Evolutionary conservation across 2,329 filamentous ascomycete species (phyloP).

Genomic region (Cladorrhinum sp.): DNA sequence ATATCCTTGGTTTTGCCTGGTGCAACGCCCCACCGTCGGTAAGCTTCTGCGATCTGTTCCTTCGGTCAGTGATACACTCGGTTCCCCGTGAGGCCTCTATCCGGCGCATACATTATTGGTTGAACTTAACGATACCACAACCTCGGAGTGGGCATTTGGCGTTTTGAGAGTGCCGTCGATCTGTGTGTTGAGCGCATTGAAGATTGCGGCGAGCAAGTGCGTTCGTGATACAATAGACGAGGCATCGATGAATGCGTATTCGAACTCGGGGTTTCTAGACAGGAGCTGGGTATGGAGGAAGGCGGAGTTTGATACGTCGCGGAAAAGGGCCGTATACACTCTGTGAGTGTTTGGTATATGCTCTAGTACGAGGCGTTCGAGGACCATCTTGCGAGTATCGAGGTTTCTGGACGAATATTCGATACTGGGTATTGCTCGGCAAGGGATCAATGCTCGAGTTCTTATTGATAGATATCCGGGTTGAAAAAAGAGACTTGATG

Average conservation of each 20-base stretch:
- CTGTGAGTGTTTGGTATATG: constrained; percentile 67
- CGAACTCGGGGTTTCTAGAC: constrained; percentile 77
- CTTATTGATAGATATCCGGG: too few relatives aligned
- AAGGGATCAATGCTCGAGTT: too few relatives aligned
- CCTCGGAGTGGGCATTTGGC: constrained; percentile 84
- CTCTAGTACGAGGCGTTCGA: constrained; percentile 70
- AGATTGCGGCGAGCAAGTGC: constrained; percentile 73
- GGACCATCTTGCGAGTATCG: constrained; percentile 24
- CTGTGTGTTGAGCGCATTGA: constrained; percentile 69
- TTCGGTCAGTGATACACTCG: background rate
- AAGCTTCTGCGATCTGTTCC: constrained; percentile 80
- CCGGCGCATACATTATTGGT: constrained; percentile 68
- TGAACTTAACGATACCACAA: constrained; percentile 74
- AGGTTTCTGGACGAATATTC: background rate
- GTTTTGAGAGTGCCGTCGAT: constrained; percentile 64
- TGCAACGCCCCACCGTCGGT: constrained; percentile 80
- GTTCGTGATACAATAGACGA: constrained; percentile 69
- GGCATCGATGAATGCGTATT: constrained; percentile 93
- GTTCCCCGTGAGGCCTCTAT: background rate
- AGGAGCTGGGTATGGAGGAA: constrained; percentile 81
- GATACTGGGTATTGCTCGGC: too few relatives aligned
- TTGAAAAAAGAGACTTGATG: too few relatives aligned
- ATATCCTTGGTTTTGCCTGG: constrained; percentile 63
- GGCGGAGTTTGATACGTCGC: constrained; percentile 69
- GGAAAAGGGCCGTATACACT: constrained; percentile 73